These are phyloP conservation scores for Dovyalis caffra DNA, from an alignment of 345 rosid species.

Conservation along the genomic window DNA sequence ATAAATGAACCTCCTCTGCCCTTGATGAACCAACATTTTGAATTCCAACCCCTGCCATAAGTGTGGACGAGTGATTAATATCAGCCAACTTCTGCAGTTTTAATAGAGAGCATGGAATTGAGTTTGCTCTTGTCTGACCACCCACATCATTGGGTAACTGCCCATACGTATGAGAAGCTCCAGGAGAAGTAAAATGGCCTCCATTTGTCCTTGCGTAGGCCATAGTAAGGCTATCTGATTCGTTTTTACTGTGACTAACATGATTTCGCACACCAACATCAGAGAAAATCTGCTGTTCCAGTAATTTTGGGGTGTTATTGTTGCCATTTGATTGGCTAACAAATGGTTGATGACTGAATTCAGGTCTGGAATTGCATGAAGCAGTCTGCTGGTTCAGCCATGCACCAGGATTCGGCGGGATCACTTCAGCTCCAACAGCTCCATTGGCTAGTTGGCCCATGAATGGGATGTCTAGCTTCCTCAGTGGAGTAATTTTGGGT, in stretches of 20 bases:
- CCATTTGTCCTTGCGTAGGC: constrained; percentile 21
- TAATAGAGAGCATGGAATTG: constrained; percentile 14
- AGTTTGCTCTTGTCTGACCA: constrained; percentile 16
- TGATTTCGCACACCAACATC: constrained; percentile 27
- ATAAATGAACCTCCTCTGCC: constrained; percentile 32
- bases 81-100: constrained; percentile 19
- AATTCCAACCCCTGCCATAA: constrained; percentile 14
- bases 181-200: constrained; percentile 18
- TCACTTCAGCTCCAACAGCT: constrained; percentile 45
- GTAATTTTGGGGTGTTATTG: constrained; percentile 19
- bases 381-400: constrained; percentile 54
- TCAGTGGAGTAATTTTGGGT: constrained; percentile 13
- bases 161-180: constrained; percentile 13
- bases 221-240: constrained; percentile 9
- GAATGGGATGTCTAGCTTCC: constrained; percentile 14
- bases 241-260: constrained; percentile 14
- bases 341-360: constrained; percentile 17
- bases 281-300: constrained; percentile 39
- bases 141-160: constrained; percentile 11
- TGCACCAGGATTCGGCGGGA: constrained; percentile 39
- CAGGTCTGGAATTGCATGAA: constrained; percentile 25
- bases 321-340: background rate
- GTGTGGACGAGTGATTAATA: constrained; percentile 11
- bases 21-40: constrained; percentile 24
- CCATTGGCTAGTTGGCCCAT: constrained; percentile 20